Evolutionary conservation across 306 rosid genomes (phyloP).

Genomic region (Vigna mungo): DNA sequence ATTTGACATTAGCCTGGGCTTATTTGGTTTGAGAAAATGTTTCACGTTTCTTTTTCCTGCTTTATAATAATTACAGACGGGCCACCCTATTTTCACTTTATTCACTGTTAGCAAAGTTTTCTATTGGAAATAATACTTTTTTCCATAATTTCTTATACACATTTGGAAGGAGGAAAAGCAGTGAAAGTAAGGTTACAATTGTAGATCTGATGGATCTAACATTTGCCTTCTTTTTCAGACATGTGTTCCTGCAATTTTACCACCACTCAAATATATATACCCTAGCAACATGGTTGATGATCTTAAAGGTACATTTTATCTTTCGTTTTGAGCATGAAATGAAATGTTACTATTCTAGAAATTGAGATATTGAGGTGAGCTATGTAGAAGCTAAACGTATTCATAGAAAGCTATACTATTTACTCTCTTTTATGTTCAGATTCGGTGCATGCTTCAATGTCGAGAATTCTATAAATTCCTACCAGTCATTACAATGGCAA

Average conservation of each 20-base stretch:
- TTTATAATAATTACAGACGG: neutral
- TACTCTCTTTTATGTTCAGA: slow-evolving; percentile 34
- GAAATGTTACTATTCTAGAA: slow-evolving; percentile 29
- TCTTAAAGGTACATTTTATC: slow-evolving; percentile 74
- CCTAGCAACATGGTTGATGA: slow-evolving; percentile 73
- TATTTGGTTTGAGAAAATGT: neutral
- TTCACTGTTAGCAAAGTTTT: neutral
- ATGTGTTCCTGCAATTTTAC: slow-evolving; percentile 85
- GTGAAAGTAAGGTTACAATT: neutral
- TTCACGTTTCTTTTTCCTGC: neutral
- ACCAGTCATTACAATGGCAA: slow-evolving; percentile 29
- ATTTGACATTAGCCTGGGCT: neutral
- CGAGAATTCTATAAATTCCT: slow-evolving; percentile 25
- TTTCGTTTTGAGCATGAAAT: slow-evolving; percentile 36
- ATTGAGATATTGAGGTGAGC: slow-evolving; percentile 11
- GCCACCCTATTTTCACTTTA: neutral
- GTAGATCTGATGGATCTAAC: slow-evolving; percentile 32
- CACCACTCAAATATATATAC: slow-evolving; percentile 87
- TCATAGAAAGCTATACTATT: slow-evolving; percentile 36
- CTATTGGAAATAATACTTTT: neutral
- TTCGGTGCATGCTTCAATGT: slow-evolving; percentile 33
- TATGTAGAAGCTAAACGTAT: slow-evolving; percentile 37
- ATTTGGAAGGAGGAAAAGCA: neutral
- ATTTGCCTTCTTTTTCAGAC: slow-evolving; percentile 66
- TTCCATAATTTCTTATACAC: neutral